These are phyloP conservation scores for Scheffersomyces amazonensis DNA, from an alignment of 805 yeast species.

Conservation along the genomic window DNA sequence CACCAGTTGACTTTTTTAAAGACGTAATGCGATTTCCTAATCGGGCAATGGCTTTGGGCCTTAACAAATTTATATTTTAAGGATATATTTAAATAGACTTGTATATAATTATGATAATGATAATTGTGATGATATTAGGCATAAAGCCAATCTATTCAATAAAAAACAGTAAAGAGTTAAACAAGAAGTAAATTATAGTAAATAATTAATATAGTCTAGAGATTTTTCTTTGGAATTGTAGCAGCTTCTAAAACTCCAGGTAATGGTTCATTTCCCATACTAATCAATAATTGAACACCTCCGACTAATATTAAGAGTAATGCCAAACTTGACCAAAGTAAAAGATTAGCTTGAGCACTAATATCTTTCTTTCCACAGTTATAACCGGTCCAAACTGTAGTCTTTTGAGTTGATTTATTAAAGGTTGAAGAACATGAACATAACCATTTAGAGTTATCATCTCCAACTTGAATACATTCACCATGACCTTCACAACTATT, in stretches of 20 bases:
- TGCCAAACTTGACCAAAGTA: slow-evolving; percentile 63
- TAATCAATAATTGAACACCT: slow-evolving; percentile 52
- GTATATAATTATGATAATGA: too few species aligned
- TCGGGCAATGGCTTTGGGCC: too few species aligned
- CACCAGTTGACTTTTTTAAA: too few species aligned
- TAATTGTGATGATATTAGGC: too few species aligned
- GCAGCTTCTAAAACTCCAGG: slow-evolving; percentile 70
- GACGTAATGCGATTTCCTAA: too few species aligned
- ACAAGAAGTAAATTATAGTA: too few species aligned
- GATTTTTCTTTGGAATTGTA: slow-evolving; percentile 38
- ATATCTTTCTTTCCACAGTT: slow-evolving; percentile 70
- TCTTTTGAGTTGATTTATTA: slow-evolving; percentile 38
- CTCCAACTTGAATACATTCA: slow-evolving; percentile 33
- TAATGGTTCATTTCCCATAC: slow-evolving; percentile 58
- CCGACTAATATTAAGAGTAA: slow-evolving; percentile 44
- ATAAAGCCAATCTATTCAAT: too few species aligned
- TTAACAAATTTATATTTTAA: too few species aligned
- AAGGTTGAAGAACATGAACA: slow-evolving; percentile 49
- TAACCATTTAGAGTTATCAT: slow-evolving; percentile 40
- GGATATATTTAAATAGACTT: too few species aligned
- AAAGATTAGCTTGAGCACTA: slow-evolving; percentile 60
- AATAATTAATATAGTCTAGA: background rate
- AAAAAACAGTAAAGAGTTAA: too few species aligned
- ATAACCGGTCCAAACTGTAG: slow-evolving; percentile 54
- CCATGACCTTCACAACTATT: slow-evolving; percentile 55